Evolutionary conservation across 2,329 filamentous ascomycete species (phyloP).

Genomic region (Diaporthe capsici): DNA sequence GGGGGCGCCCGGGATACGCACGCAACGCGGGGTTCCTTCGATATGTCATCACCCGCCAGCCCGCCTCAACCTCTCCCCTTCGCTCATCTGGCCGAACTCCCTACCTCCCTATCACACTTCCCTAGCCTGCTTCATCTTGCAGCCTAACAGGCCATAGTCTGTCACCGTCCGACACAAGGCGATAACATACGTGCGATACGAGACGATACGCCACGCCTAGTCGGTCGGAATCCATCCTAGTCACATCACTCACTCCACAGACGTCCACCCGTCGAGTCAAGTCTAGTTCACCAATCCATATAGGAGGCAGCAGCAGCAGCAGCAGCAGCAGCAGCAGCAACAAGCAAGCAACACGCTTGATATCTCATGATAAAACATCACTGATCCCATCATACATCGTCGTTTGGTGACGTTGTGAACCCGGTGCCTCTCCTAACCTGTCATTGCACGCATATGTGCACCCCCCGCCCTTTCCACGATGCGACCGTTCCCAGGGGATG

Average conservation of each 20-base stretch:
- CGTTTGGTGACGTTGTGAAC: conserved; percentile 16
- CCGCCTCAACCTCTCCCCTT: not conserved
- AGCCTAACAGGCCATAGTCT: conserved; percentile 5
- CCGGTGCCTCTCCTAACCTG: not conserved
- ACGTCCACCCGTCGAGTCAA: not conserved
- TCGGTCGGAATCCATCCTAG: conserved; percentile 7
- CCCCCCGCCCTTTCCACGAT: conserved; percentile 47
- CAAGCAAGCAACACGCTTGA: not conserved
- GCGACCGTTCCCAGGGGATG: conserved; percentile 62
- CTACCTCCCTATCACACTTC: conserved; percentile 23
- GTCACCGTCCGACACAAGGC: not conserved
- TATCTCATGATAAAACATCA: conserved; percentile 33
- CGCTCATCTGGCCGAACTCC: not conserved
- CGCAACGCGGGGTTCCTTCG: conserved; percentile 29
- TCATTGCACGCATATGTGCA: conserved; percentile 39
- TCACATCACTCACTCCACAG: not conserved
- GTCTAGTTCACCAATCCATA: conserved; percentile 1
- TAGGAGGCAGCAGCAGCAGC: conserved; percentile 4
- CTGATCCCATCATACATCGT: conserved; percentile 6
- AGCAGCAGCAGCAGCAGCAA: not conserved
- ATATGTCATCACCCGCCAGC: conserved; percentile 32
- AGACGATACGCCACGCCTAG: not conserved
- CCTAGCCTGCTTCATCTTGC: conserved; percentile 22
- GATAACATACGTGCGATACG: conserved; percentile 6
- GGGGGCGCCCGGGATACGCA: not conserved